A percentile compares a stretch with the other conserved stretches of the same genome.
Conservation (phyloP, 2,329 filamentous ascomycete genomes). For the Pestalotiopsis sp. region DNA sequence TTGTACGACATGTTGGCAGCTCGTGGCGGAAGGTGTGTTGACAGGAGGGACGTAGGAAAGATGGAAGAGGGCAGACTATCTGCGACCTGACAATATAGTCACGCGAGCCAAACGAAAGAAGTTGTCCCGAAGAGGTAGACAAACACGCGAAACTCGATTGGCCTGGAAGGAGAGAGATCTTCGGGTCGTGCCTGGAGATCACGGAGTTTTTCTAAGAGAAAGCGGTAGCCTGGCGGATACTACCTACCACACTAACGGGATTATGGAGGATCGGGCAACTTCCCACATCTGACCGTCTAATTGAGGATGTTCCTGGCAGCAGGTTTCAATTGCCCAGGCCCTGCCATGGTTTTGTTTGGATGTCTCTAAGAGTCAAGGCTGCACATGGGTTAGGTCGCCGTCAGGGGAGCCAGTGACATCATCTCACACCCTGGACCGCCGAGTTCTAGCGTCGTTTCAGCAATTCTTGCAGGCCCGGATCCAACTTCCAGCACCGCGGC, state of each 20-base stretch:
- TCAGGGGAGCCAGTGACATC: conserved; percentile 3
- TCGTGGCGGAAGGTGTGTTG: background rate
- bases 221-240: background rate
- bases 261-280: background rate
- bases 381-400: background rate
- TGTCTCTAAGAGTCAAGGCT: background rate
- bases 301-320: background rate
- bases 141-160: background rate
- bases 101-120: background rate
- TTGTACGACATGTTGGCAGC: background rate
- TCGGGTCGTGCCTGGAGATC: conserved; percentile 3
- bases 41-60: background rate
- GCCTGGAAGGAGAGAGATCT: background rate
- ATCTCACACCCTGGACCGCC: background rate
- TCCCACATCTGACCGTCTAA: background rate
- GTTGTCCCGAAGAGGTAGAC: background rate
- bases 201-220: background rate
- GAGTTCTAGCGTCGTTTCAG: conserved; percentile 4
- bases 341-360: conserved; percentile 11
- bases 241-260: background rate
- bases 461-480: background rate
- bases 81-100: background rate
- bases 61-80: background rate
- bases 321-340: background rate
- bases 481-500: background rate